Base-by-base conservation (phyloP, 108 stramenopile species). In the Nitzschia sp. region DNA sequence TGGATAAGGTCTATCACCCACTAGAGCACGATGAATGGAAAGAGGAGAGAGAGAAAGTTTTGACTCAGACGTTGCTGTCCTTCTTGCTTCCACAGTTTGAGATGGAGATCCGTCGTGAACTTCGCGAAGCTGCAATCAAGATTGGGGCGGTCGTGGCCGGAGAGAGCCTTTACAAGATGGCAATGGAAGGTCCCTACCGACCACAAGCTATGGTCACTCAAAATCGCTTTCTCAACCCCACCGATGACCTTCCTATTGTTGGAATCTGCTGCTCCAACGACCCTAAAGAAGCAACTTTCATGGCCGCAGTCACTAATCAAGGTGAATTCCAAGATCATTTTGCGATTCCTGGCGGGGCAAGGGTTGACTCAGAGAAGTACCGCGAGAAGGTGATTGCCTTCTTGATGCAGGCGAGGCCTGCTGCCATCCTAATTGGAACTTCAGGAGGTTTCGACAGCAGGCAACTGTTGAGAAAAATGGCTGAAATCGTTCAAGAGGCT, bases 111-210 rank as follows among this genome's bases (percentile, higher is more conserved):
- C 79, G 84, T 20, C 81, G 85, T 40, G 90, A 95, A 56, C 62
- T 95, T 10, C 54, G 73, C 26, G 86, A 92, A 61, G 85, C 79
- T 10, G 83, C 91, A 7, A 78, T 72, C 46, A 78, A 86, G 48
- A 60, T 86, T 20, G 94, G 89, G 22, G 82, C 90, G 0, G 72
- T 73, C 39, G 83, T 79, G 44, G 89, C 94, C 26, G 84, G 82
- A 29, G 83, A 84, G 54, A 86, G 78, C 63, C 76, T 95, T 12
- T 76, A 75, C 34, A 57, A 73, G 53, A 84, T 95, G 86, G 91
- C 94, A 50, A 91, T 95, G 88, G 89, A 88, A 71, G 94, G 94
- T 37, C 94, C 94, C 14, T 86, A 89, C 65, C 86, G 89, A 37
- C 91, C 91, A n/a, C 78, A 86, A 15, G 74, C 79, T 44, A 46